These are phyloP conservation scores for Rhizopogon vulgaris DNA, from an alignment of 768 basidiomycete genomes.

Conservation along the genomic window DNA sequence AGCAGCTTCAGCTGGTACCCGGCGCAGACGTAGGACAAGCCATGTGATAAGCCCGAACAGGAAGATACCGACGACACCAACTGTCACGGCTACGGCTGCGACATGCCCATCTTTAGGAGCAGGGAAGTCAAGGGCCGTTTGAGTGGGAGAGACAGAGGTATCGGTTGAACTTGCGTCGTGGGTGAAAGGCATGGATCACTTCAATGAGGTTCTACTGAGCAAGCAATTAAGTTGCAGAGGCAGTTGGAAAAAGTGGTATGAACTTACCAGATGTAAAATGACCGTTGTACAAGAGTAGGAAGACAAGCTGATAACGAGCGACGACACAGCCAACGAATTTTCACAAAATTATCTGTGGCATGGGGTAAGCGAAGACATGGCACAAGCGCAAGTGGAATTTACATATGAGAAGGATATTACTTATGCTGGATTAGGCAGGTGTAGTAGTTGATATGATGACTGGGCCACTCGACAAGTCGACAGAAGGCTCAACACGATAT, in stretches of 20 bases:
- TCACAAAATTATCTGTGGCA: neutral
- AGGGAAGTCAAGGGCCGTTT: conserved; percentile 7
- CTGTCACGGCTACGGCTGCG: conserved; percentile 21
- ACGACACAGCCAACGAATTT: neutral
- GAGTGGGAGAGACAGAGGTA: conserved; percentile 4
- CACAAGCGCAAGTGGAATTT: too few relatives aligned
- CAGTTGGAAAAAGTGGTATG: neutral
- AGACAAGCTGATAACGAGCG: neutral
- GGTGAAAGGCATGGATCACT: conserved; percentile 8
- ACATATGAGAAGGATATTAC: neutral
- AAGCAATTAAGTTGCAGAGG: neutral
- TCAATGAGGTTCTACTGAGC: neutral
- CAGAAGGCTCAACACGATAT: neutral
- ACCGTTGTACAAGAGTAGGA: neutral
- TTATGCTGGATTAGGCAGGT: conserved; percentile 8
- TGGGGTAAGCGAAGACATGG: neutral
- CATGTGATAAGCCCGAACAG: conserved; percentile 19
- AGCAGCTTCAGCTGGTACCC: neutral
- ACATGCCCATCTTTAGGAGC: conserved; percentile 10
- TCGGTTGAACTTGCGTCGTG: conserved; percentile 1
- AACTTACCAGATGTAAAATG: neutral
- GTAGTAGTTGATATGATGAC: conserved; percentile 1
- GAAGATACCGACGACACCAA: conserved; percentile 18
- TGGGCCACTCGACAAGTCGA: neutral
- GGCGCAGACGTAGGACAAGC: conserved; percentile 21